Evolutionary conservation across 1,139 yeast genomes (phyloP).

Genomic region (Zygotorulaspora mrakii): DNA sequence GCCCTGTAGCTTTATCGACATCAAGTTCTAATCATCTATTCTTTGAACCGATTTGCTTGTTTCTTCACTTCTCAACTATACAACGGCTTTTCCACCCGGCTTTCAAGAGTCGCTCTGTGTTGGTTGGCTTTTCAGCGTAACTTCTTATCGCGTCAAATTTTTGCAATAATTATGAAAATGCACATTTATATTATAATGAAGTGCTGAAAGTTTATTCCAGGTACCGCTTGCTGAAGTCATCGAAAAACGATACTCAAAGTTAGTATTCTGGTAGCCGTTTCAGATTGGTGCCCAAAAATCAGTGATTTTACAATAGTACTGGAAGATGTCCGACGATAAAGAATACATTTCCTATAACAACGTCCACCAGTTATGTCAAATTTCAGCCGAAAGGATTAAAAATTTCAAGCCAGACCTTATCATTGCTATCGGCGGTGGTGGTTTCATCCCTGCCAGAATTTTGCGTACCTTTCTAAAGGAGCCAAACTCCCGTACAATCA

Average conservation of each 20-base stretch:
- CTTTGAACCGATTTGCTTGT: too few species aligned
- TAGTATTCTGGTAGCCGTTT: too few species aligned
- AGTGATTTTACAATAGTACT: neutral
- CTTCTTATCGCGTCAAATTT: conserved; percentile 3
- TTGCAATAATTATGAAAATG: neutral
- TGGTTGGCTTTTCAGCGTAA: conserved; percentile 1
- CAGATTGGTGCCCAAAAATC: too few species aligned
- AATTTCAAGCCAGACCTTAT: conserved; percentile 52
- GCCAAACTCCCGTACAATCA: conserved; percentile 53
- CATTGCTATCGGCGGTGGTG: conserved; percentile 69
- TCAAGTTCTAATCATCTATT: too few species aligned
- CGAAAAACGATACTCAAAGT: too few species aligned
- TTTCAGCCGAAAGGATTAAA: conserved; percentile 48
- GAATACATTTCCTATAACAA: conserved; percentile 59
- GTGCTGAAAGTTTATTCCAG: neutral
- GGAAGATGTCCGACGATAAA: conserved; percentile 40
- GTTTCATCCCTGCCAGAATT: conserved; percentile 64
- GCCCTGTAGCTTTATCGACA: too few species aligned
- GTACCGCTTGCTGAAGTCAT: neutral
- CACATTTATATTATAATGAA: neutral
- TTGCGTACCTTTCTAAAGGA: conserved; percentile 57
- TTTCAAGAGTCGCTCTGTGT: neutral
- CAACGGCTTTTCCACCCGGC: conserved; percentile 4
- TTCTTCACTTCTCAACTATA: neutral
- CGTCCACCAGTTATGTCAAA: conserved; percentile 58